Evolutionary conservation across 176 grass and related monocot genomes (phyloP), one percentile per base, ranked within the genome.

Genomic region (Carex kokanica): DNA sequence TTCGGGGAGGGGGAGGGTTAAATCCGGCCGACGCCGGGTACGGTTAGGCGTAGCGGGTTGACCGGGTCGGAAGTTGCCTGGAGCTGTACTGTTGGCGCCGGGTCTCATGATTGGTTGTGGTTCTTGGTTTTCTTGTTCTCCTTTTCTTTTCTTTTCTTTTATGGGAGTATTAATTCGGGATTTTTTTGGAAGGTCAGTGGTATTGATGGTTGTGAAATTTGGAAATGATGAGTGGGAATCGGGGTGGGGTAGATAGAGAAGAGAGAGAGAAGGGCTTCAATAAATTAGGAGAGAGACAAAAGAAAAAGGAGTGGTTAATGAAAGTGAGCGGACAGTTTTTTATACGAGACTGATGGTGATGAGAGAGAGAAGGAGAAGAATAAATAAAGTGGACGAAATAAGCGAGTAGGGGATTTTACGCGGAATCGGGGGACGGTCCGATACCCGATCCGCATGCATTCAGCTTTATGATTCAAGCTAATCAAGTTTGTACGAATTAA

Each of bases 1-100:
- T 49, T 67, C 43, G 5, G 90, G 90, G 1, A 94, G 58, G 12
- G 92, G 90, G 12, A 93, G 87, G 9, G 86, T 92, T 31, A 93
- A 86, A 65, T 97, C 85, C 54, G 86, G 85, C 18, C 88, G 89
- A 29, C 91, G 88, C 11, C 92, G 88, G 32, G 55, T 0, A 7
- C 88, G 80, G 54, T 67, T 89, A 10, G 84, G 60, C 34, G 84
- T 71, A 51, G 73, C 85, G 2, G 88, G 88, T 74, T 87, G 86
- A 84, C 53, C 81, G 65, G 85, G 47, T 38, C 79, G 86, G 60
- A 55, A 9, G 12, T 77, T 87, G 87, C 78, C 87, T 15, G 56
- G 66, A 34, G 80, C 61, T 49, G 61, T 82, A 52, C 32, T 82
- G 47, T 13, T 82, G 2, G 79, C 66, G 60, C 85, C 85, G 20